These are phyloP conservation scores for Gastrodia elata DNA, from an alignment of 106 monocot genomes.

Conservation along the genomic window DNA sequence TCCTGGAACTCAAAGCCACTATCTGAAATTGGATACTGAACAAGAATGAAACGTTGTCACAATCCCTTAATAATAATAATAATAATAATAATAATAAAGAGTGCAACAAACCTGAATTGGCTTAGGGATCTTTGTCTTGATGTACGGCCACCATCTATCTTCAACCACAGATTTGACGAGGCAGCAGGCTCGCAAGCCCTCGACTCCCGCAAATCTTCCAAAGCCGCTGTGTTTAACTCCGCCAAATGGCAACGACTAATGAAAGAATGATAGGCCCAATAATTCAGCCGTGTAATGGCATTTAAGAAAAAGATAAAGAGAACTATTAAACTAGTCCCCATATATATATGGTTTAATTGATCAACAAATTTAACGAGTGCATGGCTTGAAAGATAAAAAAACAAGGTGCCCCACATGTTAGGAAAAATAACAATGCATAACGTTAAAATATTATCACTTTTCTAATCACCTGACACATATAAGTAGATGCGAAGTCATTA, in stretches of 20 bases:
- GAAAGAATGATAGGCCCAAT: conserved; percentile 4
- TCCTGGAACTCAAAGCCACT: conserved; percentile 91
- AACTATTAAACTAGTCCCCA: too few relatives aligned
- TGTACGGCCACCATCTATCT: conserved; percentile 95
- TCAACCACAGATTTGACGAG: conserved; percentile 92
- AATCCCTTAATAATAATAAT: background rate
- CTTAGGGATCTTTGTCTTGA: conserved; percentile 87
- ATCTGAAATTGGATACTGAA: conserved; percentile 91
- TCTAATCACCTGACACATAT: conserved; percentile 95
- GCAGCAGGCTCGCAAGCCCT: conserved; percentile 93
- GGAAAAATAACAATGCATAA: background rate
- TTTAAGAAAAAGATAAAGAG: too few relatives aligned
- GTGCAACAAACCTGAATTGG: conserved; percentile 57
- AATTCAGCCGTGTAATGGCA: too few relatives aligned
- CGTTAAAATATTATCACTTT: background rate
- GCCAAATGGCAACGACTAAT: conserved; percentile 93
- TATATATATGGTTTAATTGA: too few relatives aligned
- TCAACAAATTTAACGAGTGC: too few relatives aligned
- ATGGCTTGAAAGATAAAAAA: background rate
- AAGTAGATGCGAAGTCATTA: conserved; percentile 95
- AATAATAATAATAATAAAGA: too few relatives aligned
- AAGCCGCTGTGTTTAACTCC: conserved; percentile 98
- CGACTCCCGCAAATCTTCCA: conserved; percentile 96
- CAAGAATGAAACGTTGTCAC: background rate
- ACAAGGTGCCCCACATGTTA: background rate